These are phyloP conservation scores for Yueomyces sp. DNA, from an alignment of 805 yeast genomes.

Conservation along the genomic window DNA sequence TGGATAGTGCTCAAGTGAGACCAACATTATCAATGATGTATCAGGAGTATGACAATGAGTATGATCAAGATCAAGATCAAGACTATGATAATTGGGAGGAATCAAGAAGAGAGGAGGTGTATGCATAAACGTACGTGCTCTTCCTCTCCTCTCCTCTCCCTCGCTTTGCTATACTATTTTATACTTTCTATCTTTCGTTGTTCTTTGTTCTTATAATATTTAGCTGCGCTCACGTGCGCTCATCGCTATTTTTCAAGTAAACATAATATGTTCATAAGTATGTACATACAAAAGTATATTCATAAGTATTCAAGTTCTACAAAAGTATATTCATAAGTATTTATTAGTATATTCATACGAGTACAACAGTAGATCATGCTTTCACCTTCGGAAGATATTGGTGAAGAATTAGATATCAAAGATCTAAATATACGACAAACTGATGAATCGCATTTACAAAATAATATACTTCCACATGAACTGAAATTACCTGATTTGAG, in stretches of 20 bases:
- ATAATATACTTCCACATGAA: background rate
- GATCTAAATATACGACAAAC: background rate
- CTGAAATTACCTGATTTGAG: background rate
- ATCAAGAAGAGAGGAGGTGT: slow-evolving; percentile 21
- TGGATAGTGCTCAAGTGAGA: slow-evolving; percentile 69
- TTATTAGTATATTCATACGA: too few relatives aligned
- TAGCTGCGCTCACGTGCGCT: too few relatives aligned
- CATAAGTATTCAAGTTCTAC: too few relatives aligned
- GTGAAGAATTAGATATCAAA: background rate
- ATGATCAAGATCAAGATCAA: slow-evolving; percentile 24
- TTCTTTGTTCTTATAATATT: too few relatives aligned
- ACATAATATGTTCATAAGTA: too few relatives aligned
- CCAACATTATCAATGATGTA: slow-evolving; percentile 62
- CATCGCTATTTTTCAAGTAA: too few relatives aligned
- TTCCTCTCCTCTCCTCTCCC: background rate
- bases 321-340: too few relatives aligned
- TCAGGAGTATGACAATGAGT: slow-evolving; percentile 40
- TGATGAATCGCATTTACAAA: background rate
- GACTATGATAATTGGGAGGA: slow-evolving; percentile 33
- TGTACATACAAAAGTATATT: too few relatives aligned
- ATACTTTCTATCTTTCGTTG: too few relatives aligned
- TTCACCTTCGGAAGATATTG: background rate
- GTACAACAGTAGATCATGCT: too few relatives aligned
- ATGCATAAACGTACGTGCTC: slow-evolving; percentile 1
- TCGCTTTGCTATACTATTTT: too few relatives aligned